phyloP scores from a whole-genome alignment of 805 yeast genomes.

The Kuraishia ogatae region DNA sequence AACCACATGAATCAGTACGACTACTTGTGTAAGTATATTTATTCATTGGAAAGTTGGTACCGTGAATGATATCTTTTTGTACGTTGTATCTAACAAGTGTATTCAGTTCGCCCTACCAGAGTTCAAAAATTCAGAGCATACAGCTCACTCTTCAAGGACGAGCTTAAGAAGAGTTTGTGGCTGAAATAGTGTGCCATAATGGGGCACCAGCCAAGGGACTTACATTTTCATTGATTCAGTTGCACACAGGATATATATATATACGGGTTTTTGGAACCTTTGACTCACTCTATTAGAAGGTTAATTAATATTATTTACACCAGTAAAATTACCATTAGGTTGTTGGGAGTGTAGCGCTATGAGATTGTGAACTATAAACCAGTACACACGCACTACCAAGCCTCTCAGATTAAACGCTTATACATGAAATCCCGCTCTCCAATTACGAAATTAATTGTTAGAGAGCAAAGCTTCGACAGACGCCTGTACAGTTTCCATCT shows the following conservation, averaged over 20 bases:
- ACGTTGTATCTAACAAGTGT: conserved; percentile 5
- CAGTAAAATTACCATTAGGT: no score
- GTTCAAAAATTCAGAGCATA: conserved; percentile 55
- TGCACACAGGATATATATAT: neutral
- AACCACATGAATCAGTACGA: conserved; percentile 11
- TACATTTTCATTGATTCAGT: neutral
- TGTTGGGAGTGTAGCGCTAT: neutral
- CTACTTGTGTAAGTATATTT: conserved; percentile 6
- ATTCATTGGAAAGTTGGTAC: neutral
- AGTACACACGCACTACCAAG: neutral
- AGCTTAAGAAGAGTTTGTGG: conserved; percentile 46
- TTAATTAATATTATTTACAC: no score
- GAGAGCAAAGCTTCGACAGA: neutral
- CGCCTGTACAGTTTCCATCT: neutral
- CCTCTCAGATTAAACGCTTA: no score
- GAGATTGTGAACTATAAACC: neutral
- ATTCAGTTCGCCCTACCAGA: conserved; percentile 36
- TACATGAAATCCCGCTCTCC: neutral
- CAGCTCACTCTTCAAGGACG: conserved; percentile 49
- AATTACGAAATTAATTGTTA: no score
- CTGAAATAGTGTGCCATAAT: conserved; percentile 19
- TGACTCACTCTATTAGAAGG: neutral
- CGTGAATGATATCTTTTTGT: no score
- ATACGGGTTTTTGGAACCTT: neutral
- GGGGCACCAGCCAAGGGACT: neutral